Conservation (phyloP, 345 rosid genomes). For the Sisymbrium altissimum region DNA sequence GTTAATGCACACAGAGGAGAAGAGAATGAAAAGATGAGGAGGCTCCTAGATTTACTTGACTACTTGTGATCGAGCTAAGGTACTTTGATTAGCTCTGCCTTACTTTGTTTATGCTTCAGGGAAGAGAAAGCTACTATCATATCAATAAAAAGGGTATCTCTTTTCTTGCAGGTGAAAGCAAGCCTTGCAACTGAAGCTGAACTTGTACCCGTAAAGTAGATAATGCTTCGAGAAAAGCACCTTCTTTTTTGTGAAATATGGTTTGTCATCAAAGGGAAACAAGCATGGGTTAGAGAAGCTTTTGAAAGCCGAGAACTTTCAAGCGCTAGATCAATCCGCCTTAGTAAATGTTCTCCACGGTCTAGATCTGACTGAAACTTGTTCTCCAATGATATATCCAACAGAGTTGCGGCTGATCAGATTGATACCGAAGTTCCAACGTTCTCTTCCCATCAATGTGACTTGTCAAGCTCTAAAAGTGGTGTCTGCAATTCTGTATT, state of each 20-base stretch:
- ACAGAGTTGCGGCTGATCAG: conserved; percentile 33
- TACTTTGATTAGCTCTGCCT: background rate
- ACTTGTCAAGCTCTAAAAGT: too few relatives aligned
- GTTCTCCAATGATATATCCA: conserved; percentile 18
- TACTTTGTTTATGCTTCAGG: background rate
- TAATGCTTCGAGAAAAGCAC: conserved; percentile 29
- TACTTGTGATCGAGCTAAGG: too few relatives aligned
- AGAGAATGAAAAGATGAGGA: too few relatives aligned
- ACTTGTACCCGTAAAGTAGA: conserved; percentile 33
- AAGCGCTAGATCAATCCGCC: conserved; percentile 33
- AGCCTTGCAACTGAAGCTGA: conserved; percentile 46
- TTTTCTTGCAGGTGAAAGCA: conserved; percentile 47
- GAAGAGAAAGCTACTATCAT: background rate
- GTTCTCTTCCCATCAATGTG: too few relatives aligned
- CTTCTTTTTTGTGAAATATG: conserved; percentile 59
- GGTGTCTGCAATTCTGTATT: too few relatives aligned
- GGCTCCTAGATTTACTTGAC: too few relatives aligned
- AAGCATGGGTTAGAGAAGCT: conserved; percentile 58
- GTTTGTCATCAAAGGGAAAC: conserved; percentile 62
- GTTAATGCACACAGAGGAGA: too few relatives aligned
- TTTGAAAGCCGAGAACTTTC: conserved; percentile 26
- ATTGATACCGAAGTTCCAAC: too few relatives aligned
- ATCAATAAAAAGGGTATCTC: too few relatives aligned
- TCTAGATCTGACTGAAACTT: conserved; percentile 14
- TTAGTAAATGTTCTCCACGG: conserved; percentile 7